Conservation (phyloP, 371 early-diverging fungal genomes). For the Mortierella sp. region DNA sequence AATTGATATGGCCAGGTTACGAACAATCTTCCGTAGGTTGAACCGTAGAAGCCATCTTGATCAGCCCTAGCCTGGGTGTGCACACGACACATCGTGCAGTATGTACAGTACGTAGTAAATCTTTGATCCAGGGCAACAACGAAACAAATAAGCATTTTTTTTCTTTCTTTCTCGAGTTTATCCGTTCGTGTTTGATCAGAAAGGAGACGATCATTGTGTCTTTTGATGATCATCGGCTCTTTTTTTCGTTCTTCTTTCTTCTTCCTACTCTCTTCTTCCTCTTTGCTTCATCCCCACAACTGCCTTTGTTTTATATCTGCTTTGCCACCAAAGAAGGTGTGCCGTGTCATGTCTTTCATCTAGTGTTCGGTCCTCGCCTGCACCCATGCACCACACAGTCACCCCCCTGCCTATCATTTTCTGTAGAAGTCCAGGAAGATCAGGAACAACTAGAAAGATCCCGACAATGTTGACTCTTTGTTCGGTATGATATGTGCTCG, state of each 20-base stretch:
- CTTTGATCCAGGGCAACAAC: too few relatives aligned
- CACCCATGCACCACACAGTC: background rate
- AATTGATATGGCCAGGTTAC: background rate
- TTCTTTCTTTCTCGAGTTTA: background rate
- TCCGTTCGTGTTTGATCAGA: background rate
- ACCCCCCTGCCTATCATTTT: background rate
- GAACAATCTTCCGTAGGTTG: background rate
- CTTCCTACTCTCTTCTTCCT: background rate
- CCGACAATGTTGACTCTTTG: too few relatives aligned
- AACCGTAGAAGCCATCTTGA: background rate
- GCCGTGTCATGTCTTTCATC: too few relatives aligned
- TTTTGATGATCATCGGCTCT: too few relatives aligned
- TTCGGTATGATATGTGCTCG: too few relatives aligned
- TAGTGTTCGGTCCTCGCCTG: too few relatives aligned
- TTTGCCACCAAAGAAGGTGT: too few relatives aligned
- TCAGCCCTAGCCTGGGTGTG: too few relatives aligned
- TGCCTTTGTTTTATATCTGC: background rate
- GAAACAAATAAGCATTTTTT: slow-evolving; percentile 1
- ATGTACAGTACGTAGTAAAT: too few relatives aligned
- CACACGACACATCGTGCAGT: too few relatives aligned
- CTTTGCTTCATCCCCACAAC: background rate
- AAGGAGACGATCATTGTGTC: too few relatives aligned
- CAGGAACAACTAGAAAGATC: background rate
- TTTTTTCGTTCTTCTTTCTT: background rate
- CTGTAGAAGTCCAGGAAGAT: background rate